A percentile compares a stretch with the other conserved stretches of the same genome.
Evolutionary conservation across 305 asterid genomes (phyloP).

Genomic region (Solanum hybrid): DNA sequence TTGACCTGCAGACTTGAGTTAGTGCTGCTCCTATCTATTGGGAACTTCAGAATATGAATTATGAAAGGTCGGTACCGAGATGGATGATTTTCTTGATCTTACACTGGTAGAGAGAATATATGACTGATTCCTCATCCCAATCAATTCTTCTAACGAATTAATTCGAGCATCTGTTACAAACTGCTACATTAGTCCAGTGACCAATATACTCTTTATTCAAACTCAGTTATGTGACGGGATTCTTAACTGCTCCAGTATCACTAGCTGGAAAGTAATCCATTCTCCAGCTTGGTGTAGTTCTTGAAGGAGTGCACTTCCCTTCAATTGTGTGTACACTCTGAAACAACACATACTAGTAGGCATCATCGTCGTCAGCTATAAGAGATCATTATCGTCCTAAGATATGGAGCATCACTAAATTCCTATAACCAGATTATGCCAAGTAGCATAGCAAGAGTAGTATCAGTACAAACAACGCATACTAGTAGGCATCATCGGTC

Average conservation of each 20-base stretch:
- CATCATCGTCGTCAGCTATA: background rate
- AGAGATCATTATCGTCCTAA: background rate
- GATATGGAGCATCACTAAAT: background rate
- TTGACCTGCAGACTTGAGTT: background rate
- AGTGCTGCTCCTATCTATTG: background rate
- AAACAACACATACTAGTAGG: background rate
- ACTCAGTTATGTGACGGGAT: conserved; percentile 1
- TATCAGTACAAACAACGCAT: background rate
- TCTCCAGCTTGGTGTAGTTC: background rate
- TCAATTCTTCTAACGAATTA: conserved; percentile 25
- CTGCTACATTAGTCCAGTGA: background rate
- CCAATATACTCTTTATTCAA: background rate
- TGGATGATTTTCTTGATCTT: conserved; percentile 10
- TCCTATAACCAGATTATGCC: background rate
- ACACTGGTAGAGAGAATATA: conserved; percentile 6
- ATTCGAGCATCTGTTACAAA: conserved; percentile 3
- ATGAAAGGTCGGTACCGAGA: conserved; percentile 1
- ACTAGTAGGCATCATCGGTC: background rate
- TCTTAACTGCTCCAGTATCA: conserved; percentile 7
- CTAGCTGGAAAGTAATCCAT: background rate
- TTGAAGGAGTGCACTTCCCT: background rate
- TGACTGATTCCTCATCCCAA: conserved; percentile 13
- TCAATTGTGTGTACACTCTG: background rate
- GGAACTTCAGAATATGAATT: conserved; percentile 22
- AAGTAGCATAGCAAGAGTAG: background rate